These are phyloP conservation scores for Phaeosphaeriaceae sp. DNA, from an alignment of 2,329 filamentous ascomycete species.

Conservation along the genomic window DNA sequence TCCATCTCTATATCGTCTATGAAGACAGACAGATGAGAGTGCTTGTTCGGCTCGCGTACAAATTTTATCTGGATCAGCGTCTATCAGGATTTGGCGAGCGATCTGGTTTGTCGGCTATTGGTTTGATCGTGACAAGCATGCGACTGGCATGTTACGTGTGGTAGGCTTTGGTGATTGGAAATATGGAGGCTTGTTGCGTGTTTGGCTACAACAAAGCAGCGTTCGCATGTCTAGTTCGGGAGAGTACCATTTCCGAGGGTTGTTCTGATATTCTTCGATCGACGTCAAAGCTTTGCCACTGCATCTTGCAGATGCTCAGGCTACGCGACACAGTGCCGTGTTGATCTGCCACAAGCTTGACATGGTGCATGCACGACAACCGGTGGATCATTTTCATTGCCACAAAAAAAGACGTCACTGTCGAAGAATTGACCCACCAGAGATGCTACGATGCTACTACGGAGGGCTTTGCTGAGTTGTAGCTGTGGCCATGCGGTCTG, in stretches of 20 bases:
- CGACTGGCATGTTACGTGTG: no score
- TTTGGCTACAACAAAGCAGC: no score
- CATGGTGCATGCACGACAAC: slow-evolving; percentile 16
- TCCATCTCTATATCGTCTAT: not conserved
- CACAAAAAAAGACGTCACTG: slow-evolving; percentile 24
- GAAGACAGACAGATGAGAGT: not conserved
- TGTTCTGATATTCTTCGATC: slow-evolving; percentile 26
- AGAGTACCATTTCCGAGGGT: slow-evolving; percentile 1
- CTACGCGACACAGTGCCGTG: slow-evolving; percentile 1
- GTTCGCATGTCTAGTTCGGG: not conserved
- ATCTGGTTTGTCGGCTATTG: slow-evolving; percentile 7
- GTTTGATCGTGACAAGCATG: slow-evolving; percentile 1
- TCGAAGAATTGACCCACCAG: not conserved
- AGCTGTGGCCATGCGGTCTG: slow-evolving; percentile 11
- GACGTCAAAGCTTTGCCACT: slow-evolving; percentile 29
- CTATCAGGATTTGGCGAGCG: slow-evolving; percentile 5
- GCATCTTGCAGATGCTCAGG: not conserved
- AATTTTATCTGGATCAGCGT: slow-evolving; percentile 10
- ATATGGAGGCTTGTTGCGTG: not conserved
- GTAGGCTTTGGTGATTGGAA: no score
- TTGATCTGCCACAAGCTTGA: slow-evolving; percentile 27
- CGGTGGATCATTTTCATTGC: slow-evolving; percentile 19
- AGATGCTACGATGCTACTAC: not conserved
- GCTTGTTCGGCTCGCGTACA: slow-evolving; percentile 6
- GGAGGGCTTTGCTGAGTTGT: slow-evolving; percentile 14